Evolutionary conservation across 1,284 basidiomycete genomes (phyloP), one percentile per base, ranked within the genome.

Genomic region (Puccinia horiana): DNA sequence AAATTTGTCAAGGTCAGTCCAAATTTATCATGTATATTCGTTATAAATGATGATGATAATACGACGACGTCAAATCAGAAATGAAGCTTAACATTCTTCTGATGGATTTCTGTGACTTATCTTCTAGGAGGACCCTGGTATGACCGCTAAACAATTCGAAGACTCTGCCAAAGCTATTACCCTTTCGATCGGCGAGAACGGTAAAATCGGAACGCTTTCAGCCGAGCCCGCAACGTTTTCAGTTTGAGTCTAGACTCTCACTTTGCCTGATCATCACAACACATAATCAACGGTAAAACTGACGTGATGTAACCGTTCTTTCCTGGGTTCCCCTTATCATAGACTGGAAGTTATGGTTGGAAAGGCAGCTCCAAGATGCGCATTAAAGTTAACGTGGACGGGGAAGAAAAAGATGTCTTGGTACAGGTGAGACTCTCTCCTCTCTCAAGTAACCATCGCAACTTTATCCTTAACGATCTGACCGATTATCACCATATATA

Each of bases 201-300:
- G 14, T 8, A n/a, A 49, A 32, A 26, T 73, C 32, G 44, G 70
- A 11, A 52, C 26, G 8, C 12, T 73, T 23, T 2, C 32, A 9
- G 70, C 70, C 35, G 70, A 73, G 54, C 70, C 70, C 16, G 32
- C 70, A n/a, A 73, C 70, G 70, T 73, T 73, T 73, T 52, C 70
- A 6, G 70, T 73, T 32, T 52, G 70, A 49, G 49, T 73, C 47
- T 35, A 32, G 4, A 16, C 40, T 23, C n/a, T 54, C 47, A 1
- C 32, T 32, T 73, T 73, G 5, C 70, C 29, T 49, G 32, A 47
- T 47, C 44, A 47, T n/a, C 44, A 47, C 44, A 16, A 16, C 44
- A 47, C 16, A 47, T 47, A 47, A 16, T 47, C 16, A 47, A 16
- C 8, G 11, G 23, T 4, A 54, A n/a, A 54, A 23, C 23, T 65